Evolutionary conservation across 305 asterid genomes (phyloP).

Genomic region (Fraxinus nigra): DNA sequence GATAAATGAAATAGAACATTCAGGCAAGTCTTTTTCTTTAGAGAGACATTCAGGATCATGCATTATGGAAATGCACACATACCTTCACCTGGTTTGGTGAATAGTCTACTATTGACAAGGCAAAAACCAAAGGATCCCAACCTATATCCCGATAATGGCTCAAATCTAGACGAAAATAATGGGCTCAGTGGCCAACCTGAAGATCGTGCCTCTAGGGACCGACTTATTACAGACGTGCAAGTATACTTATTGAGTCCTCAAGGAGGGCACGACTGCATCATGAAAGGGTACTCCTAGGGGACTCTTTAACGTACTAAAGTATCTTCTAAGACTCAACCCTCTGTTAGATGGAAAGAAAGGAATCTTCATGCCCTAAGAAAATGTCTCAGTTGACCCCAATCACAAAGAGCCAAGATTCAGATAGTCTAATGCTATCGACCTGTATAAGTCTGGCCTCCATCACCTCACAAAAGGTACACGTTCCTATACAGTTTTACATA

Average conservation of each 20-base stretch:
- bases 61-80: not conserved
- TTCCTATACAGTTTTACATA: not conserved
- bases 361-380: not conserved
- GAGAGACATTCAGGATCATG: not conserved
- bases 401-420: not conserved
- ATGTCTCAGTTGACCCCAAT: not conserved
- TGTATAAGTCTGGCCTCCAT: not conserved
- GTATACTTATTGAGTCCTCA: not conserved
- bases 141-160: not conserved
- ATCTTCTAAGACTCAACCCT: not conserved
- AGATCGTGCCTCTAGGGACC: not conserved
- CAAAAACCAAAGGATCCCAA: not conserved
- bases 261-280: not conserved
- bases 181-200: not conserved
- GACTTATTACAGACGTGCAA: not conserved
- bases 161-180: not conserved
- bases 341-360: not conserved
- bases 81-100: not conserved
- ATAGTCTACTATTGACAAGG: not conserved
- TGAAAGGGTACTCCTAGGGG: not conserved
- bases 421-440: not conserved
- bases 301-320: not conserved
- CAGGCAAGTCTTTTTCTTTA: not conserved
- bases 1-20: slow-evolving; percentile 7
- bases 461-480: not conserved